Evolutionary conservation across 78 protist species (phyloP).

Genomic region (Dictyostelium intermedium): DNA sequence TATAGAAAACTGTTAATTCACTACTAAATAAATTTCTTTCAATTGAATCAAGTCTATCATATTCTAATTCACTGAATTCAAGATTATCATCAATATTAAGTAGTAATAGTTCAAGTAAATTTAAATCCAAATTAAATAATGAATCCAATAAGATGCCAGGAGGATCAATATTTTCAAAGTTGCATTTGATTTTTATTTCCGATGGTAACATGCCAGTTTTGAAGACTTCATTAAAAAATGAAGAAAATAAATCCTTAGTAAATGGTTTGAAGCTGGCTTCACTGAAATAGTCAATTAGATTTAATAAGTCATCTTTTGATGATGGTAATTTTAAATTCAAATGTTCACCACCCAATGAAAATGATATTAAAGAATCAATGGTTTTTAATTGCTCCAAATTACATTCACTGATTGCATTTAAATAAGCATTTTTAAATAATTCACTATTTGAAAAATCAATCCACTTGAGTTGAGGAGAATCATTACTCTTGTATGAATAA

Average conservation of each 20-base stretch:
- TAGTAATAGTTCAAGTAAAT: not conserved
- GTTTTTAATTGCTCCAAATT: not conserved
- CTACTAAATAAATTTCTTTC: not conserved
- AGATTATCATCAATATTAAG: not conserved
- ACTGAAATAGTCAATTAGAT: not conserved
- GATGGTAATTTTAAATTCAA: not conserved
- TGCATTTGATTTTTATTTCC: not conserved
- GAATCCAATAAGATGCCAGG: not conserved
- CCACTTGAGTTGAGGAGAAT: not conserved
- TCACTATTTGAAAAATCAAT: no score
- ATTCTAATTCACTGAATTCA: not conserved
- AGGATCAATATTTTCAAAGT: not conserved
- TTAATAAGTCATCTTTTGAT: not conserved
- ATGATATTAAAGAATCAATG: not conserved
- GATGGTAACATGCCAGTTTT: not conserved
- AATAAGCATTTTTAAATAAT: not conserved
- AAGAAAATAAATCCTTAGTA: not conserved
- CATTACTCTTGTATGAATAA: not conserved
- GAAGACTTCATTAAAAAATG: not conserved
- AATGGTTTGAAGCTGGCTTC: not conserved
- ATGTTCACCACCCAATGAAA: no score
- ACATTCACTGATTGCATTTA: not conserved
- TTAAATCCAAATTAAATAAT: not conserved
- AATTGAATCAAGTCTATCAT: not conserved
- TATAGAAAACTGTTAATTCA: not conserved